Evolutionary conservation across 352 stramenopile species (phyloP).

Genomic region (Globisporangium alternatum): DNA sequence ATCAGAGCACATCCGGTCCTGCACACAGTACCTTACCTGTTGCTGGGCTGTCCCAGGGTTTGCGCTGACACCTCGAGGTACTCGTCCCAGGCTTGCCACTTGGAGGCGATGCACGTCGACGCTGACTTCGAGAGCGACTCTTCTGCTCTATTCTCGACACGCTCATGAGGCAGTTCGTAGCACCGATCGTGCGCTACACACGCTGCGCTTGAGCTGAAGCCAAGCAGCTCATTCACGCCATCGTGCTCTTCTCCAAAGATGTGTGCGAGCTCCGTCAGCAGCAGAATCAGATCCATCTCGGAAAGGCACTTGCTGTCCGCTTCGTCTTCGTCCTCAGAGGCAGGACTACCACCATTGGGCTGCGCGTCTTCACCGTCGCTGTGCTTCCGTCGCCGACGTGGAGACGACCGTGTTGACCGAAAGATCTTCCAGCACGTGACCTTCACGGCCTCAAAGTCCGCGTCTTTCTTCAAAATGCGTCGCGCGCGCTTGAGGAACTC

Average conservation of each 20-base stretch:
- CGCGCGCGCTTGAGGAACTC: conserved; percentile 15
- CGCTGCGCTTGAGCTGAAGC: neutral
- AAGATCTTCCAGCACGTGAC: conserved; percentile 18
- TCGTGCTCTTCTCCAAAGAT: conserved; percentile 31
- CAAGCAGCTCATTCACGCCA: conserved; percentile 25
- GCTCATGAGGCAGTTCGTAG: conserved; percentile 1
- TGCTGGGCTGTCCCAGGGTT: neutral
- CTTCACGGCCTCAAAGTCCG: conserved; percentile 23
- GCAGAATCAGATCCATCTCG: conserved; percentile 18
- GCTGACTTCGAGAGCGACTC: neutral
- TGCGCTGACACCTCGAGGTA: conserved; percentile 16
- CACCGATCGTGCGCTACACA: conserved; percentile 20
- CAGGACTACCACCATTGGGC: neutral
- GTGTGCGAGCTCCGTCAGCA: conserved; percentile 24
- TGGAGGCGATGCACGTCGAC: conserved; percentile 13
- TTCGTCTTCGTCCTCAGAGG: conserved; percentile 1
- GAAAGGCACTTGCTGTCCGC: conserved; percentile 6
- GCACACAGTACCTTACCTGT: neutral
- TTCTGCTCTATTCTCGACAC: neutral
- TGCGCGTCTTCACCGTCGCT: conserved; percentile 5
- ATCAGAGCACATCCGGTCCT: neutral
- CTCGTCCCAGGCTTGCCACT: conserved; percentile 27
- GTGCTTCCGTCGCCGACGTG: neutral
- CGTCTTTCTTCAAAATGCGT: conserved; percentile 15
- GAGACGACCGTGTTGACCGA: neutral